phyloP scores from a whole-genome alignment of 305 asterid species.

The Solanum hybrid region DNA sequence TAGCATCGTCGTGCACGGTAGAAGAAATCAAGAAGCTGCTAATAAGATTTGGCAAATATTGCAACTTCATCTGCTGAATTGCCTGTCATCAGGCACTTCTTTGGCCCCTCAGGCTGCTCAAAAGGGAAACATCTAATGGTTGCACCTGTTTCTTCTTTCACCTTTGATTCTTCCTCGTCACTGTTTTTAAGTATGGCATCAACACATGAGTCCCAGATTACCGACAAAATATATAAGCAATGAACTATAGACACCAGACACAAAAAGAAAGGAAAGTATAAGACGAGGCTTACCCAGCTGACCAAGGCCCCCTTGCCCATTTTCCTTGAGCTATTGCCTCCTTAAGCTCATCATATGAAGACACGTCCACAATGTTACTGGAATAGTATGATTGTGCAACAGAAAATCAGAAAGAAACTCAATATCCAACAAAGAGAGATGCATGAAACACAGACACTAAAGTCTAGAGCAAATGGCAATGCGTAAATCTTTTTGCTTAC shows the following conservation, averaged over 20 bases:
- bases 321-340: constrained; percentile 84
- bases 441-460: not conserved
- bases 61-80: constrained; percentile 87
- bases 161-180: constrained; percentile 64
- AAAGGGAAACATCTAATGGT: constrained; percentile 91
- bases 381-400: constrained; percentile 18
- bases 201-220: not conserved
- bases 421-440: not conserved
- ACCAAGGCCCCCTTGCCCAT: constrained; percentile 99
- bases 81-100: constrained; percentile 86
- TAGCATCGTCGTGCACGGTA: not conserved
- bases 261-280: not conserved
- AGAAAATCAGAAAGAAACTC: constrained; percentile 1
- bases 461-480: not conserved
- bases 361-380: constrained; percentile 84
- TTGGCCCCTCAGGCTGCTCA: constrained; percentile 66
- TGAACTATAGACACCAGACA: not conserved
- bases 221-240: not conserved
- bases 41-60: constrained; percentile 87
- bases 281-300: constrained; percentile 59
- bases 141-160: constrained; percentile 95
- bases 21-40: not conserved
- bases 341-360: constrained; percentile 81
- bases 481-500: not conserved
- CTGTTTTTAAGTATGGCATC: constrained; percentile 17